Base-by-base conservation (phyloP, 306 rosid genomes). In the Psophocarpus tetragonolobus region DNA sequence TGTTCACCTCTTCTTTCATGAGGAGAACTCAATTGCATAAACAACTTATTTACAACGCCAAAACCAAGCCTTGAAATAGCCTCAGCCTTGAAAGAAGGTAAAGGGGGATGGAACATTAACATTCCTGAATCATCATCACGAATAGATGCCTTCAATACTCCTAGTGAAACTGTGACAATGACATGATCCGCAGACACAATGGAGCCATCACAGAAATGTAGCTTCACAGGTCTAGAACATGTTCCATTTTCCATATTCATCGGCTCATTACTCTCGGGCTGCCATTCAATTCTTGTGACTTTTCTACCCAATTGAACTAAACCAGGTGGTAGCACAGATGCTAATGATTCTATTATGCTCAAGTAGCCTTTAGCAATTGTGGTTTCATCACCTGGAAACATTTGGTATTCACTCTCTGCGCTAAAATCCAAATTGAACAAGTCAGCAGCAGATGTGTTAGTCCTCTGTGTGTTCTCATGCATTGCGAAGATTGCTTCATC, bases 31-130 rank as follows among this genome's bases (percentile, higher is more conserved):
- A 92, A 81, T 86, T 87, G 93, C 84, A 92, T 74, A 83, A 95
- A 95, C 71, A 95, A 53, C 90, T 95, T 95, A 80, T 95, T 89
- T 12, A 95, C 99, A 81, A 92, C 90, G 20, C 99, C 97, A 85
- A 89, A 95, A 26, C 99, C 99, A 30, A 95, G 93, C 89, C 97
- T 86, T 63, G 92, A 87, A 73, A 95, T 95, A 30, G 97, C 97
- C 84, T 89, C 87, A 1, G 81, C 80, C 85, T 95, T 95, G 68
- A 85, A 92, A 65, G 74, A 3, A 8, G 99, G 99, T 81, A 95
- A 76, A 44, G 89, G 89, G 57, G 99, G 99, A 69, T 33, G 65
- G 64, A 94, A 95, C 87, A 90, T 70, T 79, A 92, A 95, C 88
- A 92, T 70, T 82, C 91, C 90, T 73, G 92, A 87, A 67, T 53